Conservation (phyloP, 371 early-diverging fungal genomes). For the Apophysomyces variabilis region DNA sequence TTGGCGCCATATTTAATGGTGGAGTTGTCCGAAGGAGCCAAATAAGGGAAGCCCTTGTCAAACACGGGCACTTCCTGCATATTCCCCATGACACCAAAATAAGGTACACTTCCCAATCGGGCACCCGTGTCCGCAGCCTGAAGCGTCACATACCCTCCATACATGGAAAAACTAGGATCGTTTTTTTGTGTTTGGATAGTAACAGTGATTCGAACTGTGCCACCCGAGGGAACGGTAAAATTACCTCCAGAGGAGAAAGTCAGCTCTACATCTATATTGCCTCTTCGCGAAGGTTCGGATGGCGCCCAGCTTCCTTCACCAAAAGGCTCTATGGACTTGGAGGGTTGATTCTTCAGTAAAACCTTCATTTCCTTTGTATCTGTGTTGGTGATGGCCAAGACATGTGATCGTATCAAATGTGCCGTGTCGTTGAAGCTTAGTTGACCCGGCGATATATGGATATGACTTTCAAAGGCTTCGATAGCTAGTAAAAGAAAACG, state of each 20-base stretch:
- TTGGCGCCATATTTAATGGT: slow-evolving; percentile 12
- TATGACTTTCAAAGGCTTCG: slow-evolving; percentile 55
- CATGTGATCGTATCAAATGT: slow-evolving; percentile 35
- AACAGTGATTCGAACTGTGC: slow-evolving; percentile 42
- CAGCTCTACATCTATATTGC: slow-evolving; percentile 36
- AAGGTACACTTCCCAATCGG: slow-evolving; percentile 53
- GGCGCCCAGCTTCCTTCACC: slow-evolving; percentile 21
- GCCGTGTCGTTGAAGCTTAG: slow-evolving; percentile 75
- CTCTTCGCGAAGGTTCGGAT: slow-evolving; percentile 26
- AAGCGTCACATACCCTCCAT: slow-evolving; percentile 45
- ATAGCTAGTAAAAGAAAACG: slow-evolving; percentile 32
- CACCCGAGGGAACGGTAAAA: slow-evolving; percentile 39
- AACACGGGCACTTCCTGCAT: slow-evolving; percentile 46
- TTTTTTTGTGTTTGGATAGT: slow-evolving; percentile 26
- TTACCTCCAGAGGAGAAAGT: slow-evolving; percentile 26
- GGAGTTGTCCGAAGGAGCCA: slow-evolving; percentile 20
- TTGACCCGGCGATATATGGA: slow-evolving; percentile 64
- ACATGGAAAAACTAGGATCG: slow-evolving; percentile 38
- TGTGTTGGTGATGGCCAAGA: slow-evolving; percentile 56
- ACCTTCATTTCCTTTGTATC: slow-evolving; percentile 51
- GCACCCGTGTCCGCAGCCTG: slow-evolving; percentile 7
- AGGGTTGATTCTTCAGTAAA: slow-evolving; percentile 13
- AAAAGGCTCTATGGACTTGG: slow-evolving; percentile 28
- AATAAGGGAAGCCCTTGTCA: slow-evolving; percentile 39
- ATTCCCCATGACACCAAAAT: slow-evolving; percentile 61